Conservation (phyloP, 805 yeast genomes). For the Zygotorulaspora sp. region DNA sequence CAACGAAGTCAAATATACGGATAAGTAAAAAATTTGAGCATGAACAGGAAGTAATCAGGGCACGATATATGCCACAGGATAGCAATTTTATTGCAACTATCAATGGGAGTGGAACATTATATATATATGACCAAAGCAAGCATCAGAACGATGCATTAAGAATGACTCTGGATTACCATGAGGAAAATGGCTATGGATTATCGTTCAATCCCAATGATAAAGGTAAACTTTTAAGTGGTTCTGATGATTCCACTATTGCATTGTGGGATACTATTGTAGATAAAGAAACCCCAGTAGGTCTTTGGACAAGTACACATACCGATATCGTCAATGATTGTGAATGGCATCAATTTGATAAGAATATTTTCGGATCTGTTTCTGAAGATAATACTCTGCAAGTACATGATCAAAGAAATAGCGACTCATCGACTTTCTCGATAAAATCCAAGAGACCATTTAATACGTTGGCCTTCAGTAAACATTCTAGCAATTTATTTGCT, state of each 20-base stretch:
- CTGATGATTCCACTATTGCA: conserved; percentile 64
- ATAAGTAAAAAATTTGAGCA: conserved; percentile 58
- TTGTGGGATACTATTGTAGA: conserved; percentile 47
- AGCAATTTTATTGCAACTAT: conserved; percentile 56
- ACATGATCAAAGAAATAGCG: conserved; percentile 47
- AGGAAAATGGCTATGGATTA: conserved; percentile 69
- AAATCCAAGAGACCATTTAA: conserved; percentile 45
- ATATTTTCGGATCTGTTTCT: conserved; percentile 64
- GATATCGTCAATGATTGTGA: conserved; percentile 72
- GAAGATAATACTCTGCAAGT: conserved; percentile 58
- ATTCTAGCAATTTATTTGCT: conserved; percentile 56
- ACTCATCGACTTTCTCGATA: conserved; percentile 27
- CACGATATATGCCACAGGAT: conserved; percentile 64
- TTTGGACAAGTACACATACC: conserved; percentile 38
- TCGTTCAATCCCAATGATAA: conserved; percentile 52
- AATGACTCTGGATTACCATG: conserved; percentile 46
- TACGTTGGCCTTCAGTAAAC: conserved; percentile 60
- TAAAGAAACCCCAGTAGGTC: conserved; percentile 27
- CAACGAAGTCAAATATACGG: conserved; percentile 46
- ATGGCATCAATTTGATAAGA: conserved; percentile 55
- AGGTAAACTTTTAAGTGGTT: conserved; percentile 53
- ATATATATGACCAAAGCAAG: conserved; percentile 43
- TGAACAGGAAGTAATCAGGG: conserved; percentile 65
- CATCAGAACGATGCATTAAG: conserved; percentile 27
- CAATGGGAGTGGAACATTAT: conserved; percentile 60